Conservation (phyloP, 768 basidiomycete genomes). For the Bullera alba region DNA sequence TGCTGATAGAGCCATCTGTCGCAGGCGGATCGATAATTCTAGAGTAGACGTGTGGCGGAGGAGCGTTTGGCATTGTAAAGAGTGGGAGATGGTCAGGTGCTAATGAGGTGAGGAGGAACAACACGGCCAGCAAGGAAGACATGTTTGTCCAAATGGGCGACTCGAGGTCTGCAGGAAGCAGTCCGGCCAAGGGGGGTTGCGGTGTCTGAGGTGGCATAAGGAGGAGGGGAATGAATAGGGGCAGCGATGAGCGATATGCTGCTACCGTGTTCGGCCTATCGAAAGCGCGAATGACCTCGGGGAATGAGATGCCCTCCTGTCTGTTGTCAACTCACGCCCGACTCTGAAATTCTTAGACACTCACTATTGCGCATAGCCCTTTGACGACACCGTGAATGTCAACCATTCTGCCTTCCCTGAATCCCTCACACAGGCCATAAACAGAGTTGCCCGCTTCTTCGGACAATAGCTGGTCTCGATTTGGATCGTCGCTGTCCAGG, state of each 20-base stretch:
- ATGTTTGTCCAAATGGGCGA: constrained; percentile 66
- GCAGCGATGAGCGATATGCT: constrained; percentile 81
- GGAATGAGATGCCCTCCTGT: constrained; percentile 60
- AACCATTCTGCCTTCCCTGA: constrained; percentile 33
- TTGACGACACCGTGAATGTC: constrained; percentile 42
- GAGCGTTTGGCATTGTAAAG: constrained; percentile 61
- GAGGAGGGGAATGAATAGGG: constrained; percentile 80
- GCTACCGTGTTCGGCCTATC: constrained; percentile 76
- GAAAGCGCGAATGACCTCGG: constrained; percentile 73
- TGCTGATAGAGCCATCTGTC: constrained; percentile 17
- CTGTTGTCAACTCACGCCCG: background rate
- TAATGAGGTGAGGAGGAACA: constrained; percentile 80
- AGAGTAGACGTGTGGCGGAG: constrained; percentile 22
- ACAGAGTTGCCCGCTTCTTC: constrained; percentile 30
- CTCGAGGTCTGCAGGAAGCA: constrained; percentile 37
- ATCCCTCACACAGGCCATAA: constrained; percentile 34
- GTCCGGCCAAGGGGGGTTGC: constrained; percentile 45
- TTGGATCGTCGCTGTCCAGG: constrained; percentile 17
- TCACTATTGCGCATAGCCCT: constrained; percentile 36
- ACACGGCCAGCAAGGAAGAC: constrained; percentile 72
- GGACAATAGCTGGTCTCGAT: constrained; percentile 24
- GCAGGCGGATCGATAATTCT: constrained; percentile 35
- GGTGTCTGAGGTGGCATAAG: constrained; percentile 71
- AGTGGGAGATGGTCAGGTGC: constrained; percentile 90
- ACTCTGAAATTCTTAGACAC: constrained; percentile 1